Evolutionary conservation across 495 filamentous ascomycete genomes (phyloP), one percentile per base, ranked within the genome.

Genomic region (Bacidia gigantensis): DNA sequence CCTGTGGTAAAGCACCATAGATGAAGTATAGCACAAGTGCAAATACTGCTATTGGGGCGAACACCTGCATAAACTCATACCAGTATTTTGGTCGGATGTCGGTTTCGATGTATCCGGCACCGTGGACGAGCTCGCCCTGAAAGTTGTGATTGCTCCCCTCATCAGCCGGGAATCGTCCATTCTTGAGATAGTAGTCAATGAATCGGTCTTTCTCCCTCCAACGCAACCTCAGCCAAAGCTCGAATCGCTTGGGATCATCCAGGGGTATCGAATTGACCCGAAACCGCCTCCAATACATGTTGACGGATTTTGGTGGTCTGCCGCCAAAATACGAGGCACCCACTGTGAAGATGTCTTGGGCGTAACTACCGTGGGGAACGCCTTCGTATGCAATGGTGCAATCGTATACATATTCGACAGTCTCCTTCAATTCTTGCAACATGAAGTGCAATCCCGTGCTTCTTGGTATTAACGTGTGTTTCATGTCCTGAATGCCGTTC

Each of bases 301-400:
- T 89, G 50, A 90, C 84, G 0, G 83, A 88, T 60, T 85, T 87
- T 1, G 86, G 86, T 2, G 84, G 80, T 29, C 81, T 77, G 22
- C 86, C 86, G 64, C 84, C 72, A 56, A 89, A 80, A 59, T 86
- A 90, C 11, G 80, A 83, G 42, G 77, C 75, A 3, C 75, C 71
- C 11, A 92, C 70, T 5, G 81, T 87, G 66, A 86, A 92, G 56
- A 81, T 73, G 49, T 86, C 76, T 58, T 89, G 83, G 50, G 84
- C 87, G 56, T 76, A 92, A 60, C 80, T 62, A 23, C 80, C 84
- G 14, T 77, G 75, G 2, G 79, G 78, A 25, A 92, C 72, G 21
- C 86, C 86, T 65, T 87, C 87, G 64, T 92, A 92, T 7, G 83
- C 84, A 18, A 92, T 74, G 0, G 86, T 92, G 62, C 86, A 89